phyloP scores from a whole-genome alignment of 208 protist species.

The Kentomonas sorsogonicus region DNA sequence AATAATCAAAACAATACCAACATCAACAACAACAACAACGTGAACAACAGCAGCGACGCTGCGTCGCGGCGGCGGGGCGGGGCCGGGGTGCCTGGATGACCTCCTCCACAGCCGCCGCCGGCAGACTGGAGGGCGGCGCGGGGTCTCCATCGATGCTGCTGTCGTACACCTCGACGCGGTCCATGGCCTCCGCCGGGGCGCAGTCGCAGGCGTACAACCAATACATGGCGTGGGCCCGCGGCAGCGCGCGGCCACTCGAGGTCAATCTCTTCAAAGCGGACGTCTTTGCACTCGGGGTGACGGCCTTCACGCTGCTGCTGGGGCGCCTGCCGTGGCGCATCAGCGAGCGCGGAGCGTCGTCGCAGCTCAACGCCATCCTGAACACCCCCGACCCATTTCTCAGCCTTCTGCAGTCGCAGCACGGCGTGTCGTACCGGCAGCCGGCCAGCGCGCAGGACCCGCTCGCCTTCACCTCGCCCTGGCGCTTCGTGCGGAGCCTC shows the following conservation, averaged over 20 bases:
- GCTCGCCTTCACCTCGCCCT: slow-evolving; percentile 1
- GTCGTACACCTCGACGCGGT: no score
- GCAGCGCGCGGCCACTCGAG: not conserved
- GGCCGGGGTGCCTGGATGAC: no score
- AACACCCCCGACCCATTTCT: slow-evolving; percentile 46
- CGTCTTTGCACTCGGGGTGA: slow-evolving; percentile 66
- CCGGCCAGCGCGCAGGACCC: slow-evolving; percentile 8
- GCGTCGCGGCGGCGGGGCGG: no score
- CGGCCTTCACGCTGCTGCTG: slow-evolving; percentile 58
- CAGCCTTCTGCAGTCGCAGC: slow-evolving; percentile 20
- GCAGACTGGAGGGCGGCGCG: no score
- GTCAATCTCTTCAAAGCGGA: slow-evolving; percentile 67
- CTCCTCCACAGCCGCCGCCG: no score
- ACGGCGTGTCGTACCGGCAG: slow-evolving; percentile 23
- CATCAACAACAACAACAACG: no score
- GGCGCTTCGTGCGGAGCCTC: not conserved
- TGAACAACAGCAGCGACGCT: no score
- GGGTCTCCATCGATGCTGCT: no score
- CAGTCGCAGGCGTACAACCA: not conserved
- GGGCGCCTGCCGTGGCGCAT: slow-evolving; percentile 52
- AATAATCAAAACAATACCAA: no score
- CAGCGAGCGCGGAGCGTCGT: slow-evolving; percentile 24
- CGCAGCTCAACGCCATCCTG: slow-evolving; percentile 45
- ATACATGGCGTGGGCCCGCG: not conserved
- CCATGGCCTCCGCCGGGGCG: not conserved